Evolutionary conservation across 1,139 yeast species (phyloP).

Genomic region (Suhomyces bribrorum): DNA sequence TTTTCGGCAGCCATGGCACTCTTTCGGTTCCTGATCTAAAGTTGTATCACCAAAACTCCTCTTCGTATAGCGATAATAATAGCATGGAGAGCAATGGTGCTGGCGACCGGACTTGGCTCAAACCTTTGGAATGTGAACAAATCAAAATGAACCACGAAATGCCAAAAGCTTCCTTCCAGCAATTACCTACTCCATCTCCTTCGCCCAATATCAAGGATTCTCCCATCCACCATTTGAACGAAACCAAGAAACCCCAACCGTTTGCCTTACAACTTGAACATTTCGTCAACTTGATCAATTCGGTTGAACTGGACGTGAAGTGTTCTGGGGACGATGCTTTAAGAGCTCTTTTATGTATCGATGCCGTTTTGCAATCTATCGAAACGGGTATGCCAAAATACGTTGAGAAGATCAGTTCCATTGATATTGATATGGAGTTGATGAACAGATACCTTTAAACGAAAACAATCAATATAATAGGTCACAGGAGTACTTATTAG

Average conservation of each 20-base stretch:
- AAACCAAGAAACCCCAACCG: constrained; percentile 29
- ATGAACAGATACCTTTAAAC: constrained; percentile 4
- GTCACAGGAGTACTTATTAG: no score
- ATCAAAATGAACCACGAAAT: constrained; percentile 22
- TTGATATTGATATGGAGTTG: constrained; percentile 19
- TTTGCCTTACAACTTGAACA: constrained; percentile 44
- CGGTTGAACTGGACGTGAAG: constrained; percentile 31
- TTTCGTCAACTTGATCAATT: constrained; percentile 37
- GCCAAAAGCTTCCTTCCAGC: constrained; percentile 6
- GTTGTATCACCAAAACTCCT: constrained; percentile 31
- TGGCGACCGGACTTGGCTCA: constrained; percentile 32
- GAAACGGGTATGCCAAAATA: constrained; percentile 38
- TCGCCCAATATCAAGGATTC: constrained; percentile 27
- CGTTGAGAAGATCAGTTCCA: constrained; percentile 28
- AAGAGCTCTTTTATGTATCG: constrained; percentile 41
- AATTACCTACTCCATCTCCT: constrained; percentile 27
- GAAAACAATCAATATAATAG: no score
- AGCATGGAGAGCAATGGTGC: constrained; percentile 14
- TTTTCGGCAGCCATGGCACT: constrained; percentile 44
- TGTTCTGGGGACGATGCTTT: constrained; percentile 47
- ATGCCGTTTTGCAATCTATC: constrained; percentile 40
- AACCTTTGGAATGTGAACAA: constrained; percentile 31
- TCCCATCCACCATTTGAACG: constrained; percentile 18
- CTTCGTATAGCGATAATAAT: constrained; percentile 13
- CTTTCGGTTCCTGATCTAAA: constrained; percentile 45